These are phyloP conservation scores for Pseudogymnoascus pannorum DNA, from an alignment of 2,329 filamentous ascomycete species.

Conservation along the genomic window DNA sequence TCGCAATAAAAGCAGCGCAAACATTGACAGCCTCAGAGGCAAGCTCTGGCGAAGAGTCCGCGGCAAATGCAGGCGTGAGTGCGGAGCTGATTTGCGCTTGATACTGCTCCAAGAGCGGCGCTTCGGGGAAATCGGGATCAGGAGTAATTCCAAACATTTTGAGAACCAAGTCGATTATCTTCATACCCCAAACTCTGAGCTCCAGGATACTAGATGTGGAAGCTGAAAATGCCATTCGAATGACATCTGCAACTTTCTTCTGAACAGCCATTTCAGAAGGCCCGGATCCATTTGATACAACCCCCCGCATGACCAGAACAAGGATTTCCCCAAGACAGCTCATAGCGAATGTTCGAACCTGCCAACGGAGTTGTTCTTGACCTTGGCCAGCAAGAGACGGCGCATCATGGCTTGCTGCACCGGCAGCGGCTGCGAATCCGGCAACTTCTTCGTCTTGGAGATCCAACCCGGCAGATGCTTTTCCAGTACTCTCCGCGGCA, in stretches of 20 bases:
- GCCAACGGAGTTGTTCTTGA: constrained; percentile 89
- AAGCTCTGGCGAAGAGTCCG: constrained; percentile 90
- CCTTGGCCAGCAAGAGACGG: constrained; percentile 46
- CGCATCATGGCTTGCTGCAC: constrained; percentile 52
- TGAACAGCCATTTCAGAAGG: constrained; percentile 73
- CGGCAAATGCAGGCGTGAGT: constrained; percentile 89
- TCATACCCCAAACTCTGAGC: constrained; percentile 81
- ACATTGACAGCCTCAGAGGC: constrained; percentile 95
- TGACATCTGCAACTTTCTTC: constrained; percentile 78
- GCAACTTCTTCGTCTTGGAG: constrained; percentile 94
- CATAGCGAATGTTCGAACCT: constrained; percentile 91
- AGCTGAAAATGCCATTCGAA: constrained; percentile 94
- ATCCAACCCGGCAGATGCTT: constrained; percentile 56
- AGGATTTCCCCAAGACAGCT: constrained; percentile 80
- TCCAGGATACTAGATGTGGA: constrained; percentile 90
- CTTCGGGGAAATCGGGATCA: constrained; percentile 96
- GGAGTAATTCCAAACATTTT: constrained; percentile 95
- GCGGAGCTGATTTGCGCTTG: constrained; percentile 97
- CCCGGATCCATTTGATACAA: constrained; percentile 70
- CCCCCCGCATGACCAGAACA: constrained; percentile 68
- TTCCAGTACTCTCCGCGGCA: constrained; percentile 37
- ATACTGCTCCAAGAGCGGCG: constrained; percentile 92
- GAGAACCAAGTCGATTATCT: constrained; percentile 86
- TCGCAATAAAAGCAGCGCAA: constrained; percentile 95
- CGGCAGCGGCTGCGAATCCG: constrained; percentile 73